Base-by-base conservation (phyloP, 495 filamentous ascomycete genomes). In the Penicillium dipodomyicola region DNA sequence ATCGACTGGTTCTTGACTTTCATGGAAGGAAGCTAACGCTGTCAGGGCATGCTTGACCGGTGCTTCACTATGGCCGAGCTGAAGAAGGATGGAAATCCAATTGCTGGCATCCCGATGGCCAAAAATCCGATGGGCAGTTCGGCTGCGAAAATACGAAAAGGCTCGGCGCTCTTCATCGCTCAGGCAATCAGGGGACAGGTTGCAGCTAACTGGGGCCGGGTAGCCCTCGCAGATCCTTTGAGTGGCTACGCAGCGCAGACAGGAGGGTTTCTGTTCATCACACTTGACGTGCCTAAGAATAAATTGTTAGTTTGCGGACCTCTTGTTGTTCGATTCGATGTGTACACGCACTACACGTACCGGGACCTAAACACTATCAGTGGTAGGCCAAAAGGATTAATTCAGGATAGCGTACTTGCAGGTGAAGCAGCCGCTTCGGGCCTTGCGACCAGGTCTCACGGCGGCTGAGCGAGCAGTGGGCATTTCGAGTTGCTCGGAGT, bases 11-110 rank as follows among this genome's bases (percentile, higher is more conserved):
- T 56, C 54, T 3, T 30, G 29, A 32, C 58, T 61, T 41, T 61
- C 58, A 43, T 61, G 58, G 14, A 61, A 33, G 5, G 58, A 61
- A 12, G 58, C 58, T 4, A 61, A 14, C 20, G 58, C 58, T 2
- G 58, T 61, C 19, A 61, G 11, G 17, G 45, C 53, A 56, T 61
- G 47, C 43, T 49, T 56, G 4, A 56, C 17, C 22, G 54, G 23
- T 4, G 35, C 11, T 32, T 56, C 54, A 12, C 15, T 42, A 17
- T 56, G 25, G 3, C 54, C 54, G 17, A 56, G 22, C 15, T 56
- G 54, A 2, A 56, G 25, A 14, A 56, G 35, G 23, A 22, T 49
- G 5, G 54, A 20, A n/a, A 56, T n/a, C 54, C 54, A 56, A 17
- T 42, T 17, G 12, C 22, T 25, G 10, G 23, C 54, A 56, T 56